Base-by-base conservation (phyloP, 192 early-diverging fungal species). In the Geosiphon pyriformis region DNA sequence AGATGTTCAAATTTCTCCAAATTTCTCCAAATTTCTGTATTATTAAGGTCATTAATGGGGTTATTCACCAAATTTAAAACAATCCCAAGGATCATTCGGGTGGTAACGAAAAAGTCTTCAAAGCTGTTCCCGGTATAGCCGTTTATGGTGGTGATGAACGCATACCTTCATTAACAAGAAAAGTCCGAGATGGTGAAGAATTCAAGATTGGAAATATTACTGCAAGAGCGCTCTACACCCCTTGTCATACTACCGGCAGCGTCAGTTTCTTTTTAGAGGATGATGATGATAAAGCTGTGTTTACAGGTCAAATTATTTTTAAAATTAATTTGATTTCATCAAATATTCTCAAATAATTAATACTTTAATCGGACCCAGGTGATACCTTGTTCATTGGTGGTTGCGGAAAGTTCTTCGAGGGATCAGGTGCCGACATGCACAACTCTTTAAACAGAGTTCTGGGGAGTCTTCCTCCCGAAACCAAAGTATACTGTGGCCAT, bases 371-470 rank as follows among this genome's bases (percentile, higher is more conserved):
- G 23, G 48, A 49, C 1, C 35, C 34, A 76, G 75, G 69, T 52
- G 61, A 60, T 2, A 71, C 58, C 17, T 18, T 70, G 12, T 66
- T 66, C 20, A 70, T 74, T 61, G 80, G 74, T 29, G 90, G 90
- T 6, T 96, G 94, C 71, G 96, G 96, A 4, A 72, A 87, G 22
- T 94, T 98, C 70, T 98, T 98, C 76, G 96, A 98, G 71, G 96
- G 94, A 12, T 88, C 87, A 0, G 79, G 91, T 0, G 70, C 78
- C 31, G 86, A 94, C 49, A 96, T 98, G 96, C 74, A 92, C 76
- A 75, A 84, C 32, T 89, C 88, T 10, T 80, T 98, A 26, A 78
- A 81, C 56, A 78, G 79, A 0, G 83, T 78, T 27, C 74, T 98
- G 17, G 90, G 78, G 0, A 55, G 59, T 0, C 78, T 98, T 18